Conservation (phyloP, 805 yeast species). For the Metschnikowia proteae region DNA sequence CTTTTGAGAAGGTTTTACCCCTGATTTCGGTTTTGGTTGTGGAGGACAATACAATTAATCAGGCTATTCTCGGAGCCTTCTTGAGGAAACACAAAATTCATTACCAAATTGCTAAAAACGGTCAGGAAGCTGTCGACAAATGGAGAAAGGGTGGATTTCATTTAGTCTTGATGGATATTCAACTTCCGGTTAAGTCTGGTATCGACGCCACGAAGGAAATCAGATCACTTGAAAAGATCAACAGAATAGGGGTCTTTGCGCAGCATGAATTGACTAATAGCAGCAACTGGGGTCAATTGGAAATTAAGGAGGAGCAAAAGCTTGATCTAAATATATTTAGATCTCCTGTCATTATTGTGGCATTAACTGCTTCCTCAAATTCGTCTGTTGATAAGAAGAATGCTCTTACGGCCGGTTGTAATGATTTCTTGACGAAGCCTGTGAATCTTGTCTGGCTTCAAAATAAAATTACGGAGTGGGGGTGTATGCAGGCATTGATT, state of each 20-base stretch:
- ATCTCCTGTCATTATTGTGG: slow-evolving; percentile 97
- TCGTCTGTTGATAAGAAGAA: slow-evolving; percentile 80
- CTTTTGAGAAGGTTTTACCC: slow-evolving; percentile 67
- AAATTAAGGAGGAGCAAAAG: slow-evolving; percentile 44
- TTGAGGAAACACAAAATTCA: slow-evolving; percentile 80
- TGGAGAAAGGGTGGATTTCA: slow-evolving; percentile 96
- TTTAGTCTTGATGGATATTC: slow-evolving; percentile 94
- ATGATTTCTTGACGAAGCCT: slow-evolving; percentile 93
- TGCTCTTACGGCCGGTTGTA: slow-evolving; percentile 96
- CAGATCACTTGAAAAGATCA: slow-evolving; percentile 73
- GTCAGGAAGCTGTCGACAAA: slow-evolving; percentile 89
- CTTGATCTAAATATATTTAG: slow-evolving; percentile 64
- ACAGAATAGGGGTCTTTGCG: slow-evolving; percentile 69
- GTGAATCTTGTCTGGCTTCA: slow-evolving; percentile 92
- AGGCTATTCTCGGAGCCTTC: slow-evolving; percentile 85
- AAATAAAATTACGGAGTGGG: slow-evolving; percentile 95
- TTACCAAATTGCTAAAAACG: slow-evolving; percentile 85
- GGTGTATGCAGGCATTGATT: slow-evolving; percentile 97
- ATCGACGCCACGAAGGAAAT: slow-evolving; percentile 92
- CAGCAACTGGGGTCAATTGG: slow-evolving; percentile 20
- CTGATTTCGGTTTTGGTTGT: slow-evolving; percentile 88
- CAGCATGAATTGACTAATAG: slow-evolving; percentile 31
- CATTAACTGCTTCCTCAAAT: slow-evolving; percentile 84
- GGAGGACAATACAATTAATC: slow-evolving; percentile 94
- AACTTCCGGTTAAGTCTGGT: slow-evolving; percentile 93